Percentiles rank a stretch among this genome's conserved stretches.
Conservation (phyloP, 495 filamentous ascomycete genomes). For the Hyaloscypha variabilis region DNA sequence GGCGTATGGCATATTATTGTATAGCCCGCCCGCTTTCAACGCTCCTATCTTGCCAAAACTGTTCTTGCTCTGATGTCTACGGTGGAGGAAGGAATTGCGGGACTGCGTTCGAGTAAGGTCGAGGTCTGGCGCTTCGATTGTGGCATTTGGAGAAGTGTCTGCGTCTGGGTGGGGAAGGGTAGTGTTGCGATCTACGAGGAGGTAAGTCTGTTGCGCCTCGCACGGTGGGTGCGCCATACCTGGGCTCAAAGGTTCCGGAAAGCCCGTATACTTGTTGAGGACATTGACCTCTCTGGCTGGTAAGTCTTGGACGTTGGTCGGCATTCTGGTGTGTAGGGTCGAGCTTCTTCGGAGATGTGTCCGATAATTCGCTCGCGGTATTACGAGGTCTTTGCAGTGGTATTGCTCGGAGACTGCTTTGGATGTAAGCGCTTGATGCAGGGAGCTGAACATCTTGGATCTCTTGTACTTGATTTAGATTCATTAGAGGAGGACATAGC, state of each 20-base stretch:
- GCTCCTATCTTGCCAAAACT: background rate
- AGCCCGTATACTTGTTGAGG: constrained; percentile 20
- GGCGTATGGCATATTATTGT: constrained; percentile 24
- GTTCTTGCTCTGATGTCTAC: constrained; percentile 9
- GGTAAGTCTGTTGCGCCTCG: background rate
- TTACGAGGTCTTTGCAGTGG: constrained; percentile 2
- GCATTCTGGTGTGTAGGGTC: constrained; percentile 5
- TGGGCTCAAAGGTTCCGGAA: constrained; percentile 30
- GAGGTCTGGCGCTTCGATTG: constrained; percentile 25
- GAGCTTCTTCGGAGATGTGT: background rate
- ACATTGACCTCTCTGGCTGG: background rate
- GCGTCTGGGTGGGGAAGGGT: constrained; percentile 33
- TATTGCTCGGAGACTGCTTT: constrained; percentile 3
- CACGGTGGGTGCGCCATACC: constrained; percentile 13
- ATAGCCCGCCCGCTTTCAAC: constrained; percentile 2
- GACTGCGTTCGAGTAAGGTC: constrained; percentile 7
- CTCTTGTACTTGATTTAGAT: background rate
- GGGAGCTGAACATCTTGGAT: background rate
- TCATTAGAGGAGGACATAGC: background rate
- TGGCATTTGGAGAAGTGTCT: constrained; percentile 30
- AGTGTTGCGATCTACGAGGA: constrained; percentile 28
- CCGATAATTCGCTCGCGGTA: constrained; percentile 7
- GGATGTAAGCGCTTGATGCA: constrained; percentile 5
- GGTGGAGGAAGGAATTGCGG: constrained; percentile 9
- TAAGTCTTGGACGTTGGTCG: constrained; percentile 10